Evolutionary conservation across 2,329 filamentous ascomycete species (phyloP), one percentile per base, ranked within the genome.

Genomic region (Metarhizium anisopliae): DNA sequence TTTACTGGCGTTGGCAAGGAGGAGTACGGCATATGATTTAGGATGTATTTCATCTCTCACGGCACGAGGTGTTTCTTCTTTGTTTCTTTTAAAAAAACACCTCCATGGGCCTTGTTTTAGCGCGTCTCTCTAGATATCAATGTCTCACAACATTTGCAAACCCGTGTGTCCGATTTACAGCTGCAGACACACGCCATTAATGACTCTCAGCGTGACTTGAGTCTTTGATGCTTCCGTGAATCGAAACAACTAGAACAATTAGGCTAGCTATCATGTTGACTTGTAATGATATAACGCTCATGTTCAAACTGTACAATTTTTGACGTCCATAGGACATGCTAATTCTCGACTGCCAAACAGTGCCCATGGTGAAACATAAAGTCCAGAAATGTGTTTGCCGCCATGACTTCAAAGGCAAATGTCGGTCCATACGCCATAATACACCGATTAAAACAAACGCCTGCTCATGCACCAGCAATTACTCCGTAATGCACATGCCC

Each of bases 41-140:
- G 32, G 32, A 35, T 11, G 64, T 67, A 58, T 68, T 56, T 43
- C n/a, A 5, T 45, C 29, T 20, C n/a, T 32, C 25, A 14, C 25
- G 25, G 25, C 25, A 25, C 25, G 25, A 25, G 25, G 25, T 25
- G 25, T 25, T 25, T 25, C 18, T 25, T 25, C 3, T 25, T 25
- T 18, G 18, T 25, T 25, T 25, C 25, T 4, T 25, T 25, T 25
- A 10, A 51, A 52, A 30, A n/a, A 7, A 25, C 25, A 36, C 36
- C 49, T 50, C 55, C 47, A 45, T 52, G 47, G 45, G 13, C 25
- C 10, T 49, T 49, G 6, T 11, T 49, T 49, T 49, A 38, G 53
- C 36, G 47, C 47, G 35, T 55, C 53, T 35, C 52, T 45, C 35
- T 29, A 43, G 47, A 55, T 51, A 55, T 47, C 53, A 52, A 52